Base-by-base conservation (phyloP, 768 basidiomycete genomes). In the Suillus tomentosus region DNA sequence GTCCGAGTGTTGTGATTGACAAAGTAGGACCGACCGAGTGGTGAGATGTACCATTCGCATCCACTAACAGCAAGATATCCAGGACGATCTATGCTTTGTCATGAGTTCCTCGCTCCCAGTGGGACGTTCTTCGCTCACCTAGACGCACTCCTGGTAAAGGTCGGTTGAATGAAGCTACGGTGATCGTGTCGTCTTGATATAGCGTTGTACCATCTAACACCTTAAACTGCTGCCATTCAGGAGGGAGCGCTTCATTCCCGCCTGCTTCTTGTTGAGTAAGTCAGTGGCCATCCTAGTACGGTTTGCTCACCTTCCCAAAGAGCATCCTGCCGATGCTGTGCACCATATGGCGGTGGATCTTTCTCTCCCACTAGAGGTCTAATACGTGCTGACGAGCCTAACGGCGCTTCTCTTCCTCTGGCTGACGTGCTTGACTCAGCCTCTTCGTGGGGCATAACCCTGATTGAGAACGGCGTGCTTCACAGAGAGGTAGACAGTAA, bases 121-220 rank as follows among this genome's bases (percentile, higher is more conserved):
- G 8, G 2, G 0, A 57, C 1, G 2, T 24, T 40, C 22, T 40
- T 17, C 24, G 5, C 39, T 57, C 9, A 57, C 56, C 56, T 24
- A 40, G 56, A 27, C 39, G 24, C 17, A 57, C 56, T 17, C 56
- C 56, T 19, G 39, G 56, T 40, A 57, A 40, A 57, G 56, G 56
- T 11, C 56, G 56, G 10, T 40, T 11, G 24, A 0, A 17, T 17
- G 39, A 57, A n/a, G 0, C 0, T 0, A 27, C 40, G 8, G 0
- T 1, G 1, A 57, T 2, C 11, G 9, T 27, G 15, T 57, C 5
- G 1, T 57, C 56, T 27, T 57, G 37, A 57, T 57, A 57, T 0
- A 0, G 2, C 19, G 24, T 27, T 17, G 0, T 1, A 57, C 1
- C 22, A 5, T 24, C 39, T 9, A 1, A 5, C 5, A 27, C 5